Evolutionary conservation across 805 yeast species (phyloP), one percentile per base, ranked within the genome.

Genomic region (Henningerozyma blattae): DNA sequence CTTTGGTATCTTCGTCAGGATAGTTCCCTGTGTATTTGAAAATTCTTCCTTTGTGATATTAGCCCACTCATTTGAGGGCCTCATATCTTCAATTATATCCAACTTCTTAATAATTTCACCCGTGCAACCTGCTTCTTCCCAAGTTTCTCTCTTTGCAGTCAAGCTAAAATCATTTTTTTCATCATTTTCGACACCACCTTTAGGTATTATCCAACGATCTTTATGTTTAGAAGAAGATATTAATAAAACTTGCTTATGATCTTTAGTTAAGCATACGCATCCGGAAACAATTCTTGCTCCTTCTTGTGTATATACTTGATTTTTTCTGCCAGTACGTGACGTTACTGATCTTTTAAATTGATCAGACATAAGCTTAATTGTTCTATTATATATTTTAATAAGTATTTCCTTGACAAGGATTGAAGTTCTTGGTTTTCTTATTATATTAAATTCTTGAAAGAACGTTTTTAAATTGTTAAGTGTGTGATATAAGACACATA

Each of bases 51-150:
- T 58, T 24, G 12, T 6, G n/a, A 10, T 12, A 9, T 24, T 9
- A 20, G 24, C n/a, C 68, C 68, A 67, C 16, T 58, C 52, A 45
- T 67, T 63, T 13, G 68, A 66, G 3, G 72, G 69, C 37, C 76
- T 53, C 54, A 54, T 49, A 42, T 87, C 95, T 31, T 68, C 70
- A 18, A 82, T 77, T 1, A 70, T 62, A 0, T 89, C 93, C 28
- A 89, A 59, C 38, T 65, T 64, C 27, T 50, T 45, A 4, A 63
- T 47, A 4, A 86, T 65, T 14, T 53, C 59, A 6, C 96, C 95
- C 24, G 68, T 70, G 17, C 82, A 82, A 0, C 98, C 98, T 0
- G 94, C 91, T 59, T 91, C 98, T 56, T 91, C 98, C 98, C 98
- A 91, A 0, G 94, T 83, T 52, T 91, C 98, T 38, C 98, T 65